Base-by-base conservation (phyloP, 208 protist species). In the Acanthamoeba healyi region DNA sequence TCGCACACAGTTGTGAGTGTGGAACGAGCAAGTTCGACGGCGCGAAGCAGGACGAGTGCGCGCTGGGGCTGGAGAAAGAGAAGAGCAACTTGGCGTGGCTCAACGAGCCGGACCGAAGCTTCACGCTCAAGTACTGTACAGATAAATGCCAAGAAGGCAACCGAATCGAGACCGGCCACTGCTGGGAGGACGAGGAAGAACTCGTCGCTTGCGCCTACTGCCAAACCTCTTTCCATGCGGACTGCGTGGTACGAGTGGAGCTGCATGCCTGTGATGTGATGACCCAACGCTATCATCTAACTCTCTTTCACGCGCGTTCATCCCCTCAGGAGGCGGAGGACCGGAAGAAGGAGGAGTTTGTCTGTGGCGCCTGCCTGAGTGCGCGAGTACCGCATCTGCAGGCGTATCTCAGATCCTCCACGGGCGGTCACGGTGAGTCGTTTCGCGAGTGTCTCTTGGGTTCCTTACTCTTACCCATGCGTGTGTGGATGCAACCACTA, bases 181-280 rank as follows among this genome's bases (percentile, higher is more conserved):
- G 67, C 67, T 77, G 67, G 67, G 67, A 77, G 7, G 67, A 77
- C 38, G 34, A 77, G 67, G 67, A 77, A n/a, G 67, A 77, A 42
- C 67, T 77, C 67, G 67, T 77, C 32, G 67, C 67, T 9, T 77
- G 67, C 67, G 34, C 32, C 38, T 77, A 46, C 67, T 77, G 67
- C n/a, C 19, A 34, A 7, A 77, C 67, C 38, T 7, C 12, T 9
- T 77, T 77, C 26, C 67, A 77, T 24, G 36, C 38, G 3, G 67
- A 42, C 67, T 77, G 67, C 38, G 67, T 77, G 34, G 67, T 77
- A 29, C 38, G 67, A 26, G 19, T 26, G 2, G 14, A 38, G 36
- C 9, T 29, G 12, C n/a, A 15, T 46, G 67, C 29, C 0, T 77
- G 38, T 19, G 15, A 10, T 56, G 10, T 56, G 49, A n/a, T n/a